Conservation (phyloP, 2,329 filamentous ascomycete genomes). For the Periconia digitata region DNA sequence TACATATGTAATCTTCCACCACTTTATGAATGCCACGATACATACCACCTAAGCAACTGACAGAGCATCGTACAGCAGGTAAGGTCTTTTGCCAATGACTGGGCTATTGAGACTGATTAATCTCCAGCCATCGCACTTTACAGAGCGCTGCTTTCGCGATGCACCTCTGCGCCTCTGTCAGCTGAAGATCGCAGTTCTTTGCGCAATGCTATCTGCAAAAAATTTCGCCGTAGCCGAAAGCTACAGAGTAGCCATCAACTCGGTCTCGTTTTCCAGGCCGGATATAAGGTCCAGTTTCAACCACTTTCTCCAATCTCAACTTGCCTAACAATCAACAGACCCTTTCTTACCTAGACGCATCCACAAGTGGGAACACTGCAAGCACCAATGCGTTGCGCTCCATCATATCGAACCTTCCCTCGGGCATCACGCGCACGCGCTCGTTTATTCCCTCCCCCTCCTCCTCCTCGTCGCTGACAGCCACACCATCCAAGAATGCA, state of each 20-base stretch:
- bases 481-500: slow-evolving; percentile 19
- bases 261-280: slow-evolving; percentile 63
- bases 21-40: slow-evolving; percentile 50
- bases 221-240: slow-evolving; percentile 62
- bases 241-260: slow-evolving; percentile 63
- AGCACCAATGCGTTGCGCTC: slow-evolving; percentile 24
- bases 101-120: slow-evolving; percentile 6
- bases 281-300: slow-evolving; percentile 60
- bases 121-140: slow-evolving; percentile 68
- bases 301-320: background rate
- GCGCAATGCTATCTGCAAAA: slow-evolving; percentile 59
- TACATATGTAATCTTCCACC: background rate
- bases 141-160: slow-evolving; percentile 66
- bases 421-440: slow-evolving; percentile 31
- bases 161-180: slow-evolving; percentile 56
- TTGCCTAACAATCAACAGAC: slow-evolving; percentile 28
- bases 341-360: slow-evolving; percentile 48
- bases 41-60: slow-evolving; percentile 49
- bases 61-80: slow-evolving; percentile 57
- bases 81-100: slow-evolving; percentile 3
- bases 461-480: slow-evolving; percentile 11
- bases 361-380: slow-evolving; percentile 33
- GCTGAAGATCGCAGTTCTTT: slow-evolving; percentile 55
- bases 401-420: slow-evolving; percentile 44
- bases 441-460: slow-evolving; percentile 6